Base-by-base conservation (phyloP, 257 asterid species). In the Ligustrum vulgare region DNA sequence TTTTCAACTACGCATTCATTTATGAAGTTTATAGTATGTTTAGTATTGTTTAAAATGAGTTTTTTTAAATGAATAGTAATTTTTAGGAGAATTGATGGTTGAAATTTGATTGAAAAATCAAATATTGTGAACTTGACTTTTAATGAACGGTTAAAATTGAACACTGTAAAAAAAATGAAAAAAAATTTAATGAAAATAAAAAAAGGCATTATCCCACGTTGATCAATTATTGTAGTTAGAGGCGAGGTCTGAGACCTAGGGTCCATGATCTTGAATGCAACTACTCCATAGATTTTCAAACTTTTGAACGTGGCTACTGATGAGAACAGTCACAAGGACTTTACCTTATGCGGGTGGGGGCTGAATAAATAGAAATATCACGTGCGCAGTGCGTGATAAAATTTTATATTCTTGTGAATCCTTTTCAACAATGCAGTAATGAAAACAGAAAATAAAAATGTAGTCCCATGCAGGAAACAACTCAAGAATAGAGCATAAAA, bases 401-500 rank as follows among this genome's bases (percentile, higher is more conserved):
- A 51, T n/a, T 0, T 2, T 54, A 54, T 22, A 18, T 7, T 7
- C 7, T 45, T 1, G 54, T 45, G 18, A 45, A 45, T 13, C 12
- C 45, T 8, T 11, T 8, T 37, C 45, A 37, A 13, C 75, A 62
- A 20, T 54, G 25, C 74, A 75, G 28, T 20, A 12, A 7, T 20
- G 35, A 8, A 72, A 66, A 43, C n/a, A 43, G 23, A 65, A 56
- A 70, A 49, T 68, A 75, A 65, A 83, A 69, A 79, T 69, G 75
- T 80, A 85, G 89, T 88, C 83, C 93, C 93, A 75, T 82, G 88
- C 89, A 85, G 90, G 93, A 84, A 93, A 89, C 93, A 77, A 80
- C 85, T 86, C 11, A 39, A 39, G 47, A 39, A 9, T 1, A 9
- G 47, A 39, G 47, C 10, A 39, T 13, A 39, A 39, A 39, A 39